phyloP scores from a whole-genome alignment of 2,329 filamentous ascomycete genomes.

The Davidsoniella australis region DNA sequence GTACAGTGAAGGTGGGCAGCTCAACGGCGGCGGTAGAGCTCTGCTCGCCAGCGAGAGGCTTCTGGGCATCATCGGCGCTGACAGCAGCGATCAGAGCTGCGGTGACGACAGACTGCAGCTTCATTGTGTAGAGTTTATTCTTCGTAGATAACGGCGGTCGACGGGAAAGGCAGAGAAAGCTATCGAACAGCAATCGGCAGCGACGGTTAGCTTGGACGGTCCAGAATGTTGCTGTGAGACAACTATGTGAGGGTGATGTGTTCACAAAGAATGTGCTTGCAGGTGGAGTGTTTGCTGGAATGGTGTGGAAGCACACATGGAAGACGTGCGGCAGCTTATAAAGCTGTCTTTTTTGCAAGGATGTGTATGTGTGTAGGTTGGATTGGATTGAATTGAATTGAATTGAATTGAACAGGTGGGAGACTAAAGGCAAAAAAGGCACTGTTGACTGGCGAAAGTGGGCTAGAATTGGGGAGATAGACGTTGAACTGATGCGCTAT shows the following conservation, averaged over 20 bases:
- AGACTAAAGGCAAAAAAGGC: background rate
- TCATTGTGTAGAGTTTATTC: conserved; percentile 41
- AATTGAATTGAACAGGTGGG: no score
- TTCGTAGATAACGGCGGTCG: background rate
- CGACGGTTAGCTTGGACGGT: no score
- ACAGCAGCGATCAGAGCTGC: conserved; percentile 48
- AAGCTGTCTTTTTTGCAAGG: background rate
- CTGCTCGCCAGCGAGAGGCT: conserved; percentile 44
- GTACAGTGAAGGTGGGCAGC: conserved; percentile 76
- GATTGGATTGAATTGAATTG: background rate
- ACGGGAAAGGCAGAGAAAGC: background rate
- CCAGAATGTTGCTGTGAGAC: no score
- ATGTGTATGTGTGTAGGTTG: background rate
- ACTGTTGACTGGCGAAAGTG: no score
- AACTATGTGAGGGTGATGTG: background rate
- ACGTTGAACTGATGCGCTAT: background rate
- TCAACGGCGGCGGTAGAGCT: conserved; percentile 42
- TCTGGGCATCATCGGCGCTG: conserved; percentile 13
- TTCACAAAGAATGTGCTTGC: background rate
- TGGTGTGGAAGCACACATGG: background rate
- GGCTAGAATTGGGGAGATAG: no score
- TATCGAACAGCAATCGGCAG: background rate
- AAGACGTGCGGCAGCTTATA: background rate
- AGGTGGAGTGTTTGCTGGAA: background rate
- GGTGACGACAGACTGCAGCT: conserved; percentile 64